Conservation (phyloP, 2,329 filamentous ascomycete genomes). For the Cercospora brassicicola region DNA sequence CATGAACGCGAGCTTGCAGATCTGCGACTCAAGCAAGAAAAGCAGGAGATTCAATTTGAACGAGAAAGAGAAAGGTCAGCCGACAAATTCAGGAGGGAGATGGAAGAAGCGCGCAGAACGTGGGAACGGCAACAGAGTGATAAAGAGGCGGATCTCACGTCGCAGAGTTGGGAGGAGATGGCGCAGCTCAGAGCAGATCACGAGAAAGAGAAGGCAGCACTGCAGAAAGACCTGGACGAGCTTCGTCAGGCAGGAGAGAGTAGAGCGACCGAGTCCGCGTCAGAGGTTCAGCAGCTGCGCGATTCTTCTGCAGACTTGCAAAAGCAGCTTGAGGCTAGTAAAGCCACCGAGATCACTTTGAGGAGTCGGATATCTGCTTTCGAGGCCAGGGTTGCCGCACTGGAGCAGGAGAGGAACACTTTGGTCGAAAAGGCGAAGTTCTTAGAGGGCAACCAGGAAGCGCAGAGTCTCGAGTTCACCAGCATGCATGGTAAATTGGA, state of each 20-base stretch:
- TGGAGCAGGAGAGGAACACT: slow-evolving; percentile 74
- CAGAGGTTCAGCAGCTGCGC: slow-evolving; percentile 47
- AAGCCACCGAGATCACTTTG: slow-evolving; percentile 58
- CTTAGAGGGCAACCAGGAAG: slow-evolving; percentile 83
- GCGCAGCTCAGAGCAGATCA: slow-evolving; percentile 64
- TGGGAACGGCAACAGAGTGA: slow-evolving; percentile 48
- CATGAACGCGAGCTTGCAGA: slow-evolving; percentile 34
- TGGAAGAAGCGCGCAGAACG: slow-evolving; percentile 47
- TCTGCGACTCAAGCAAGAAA: slow-evolving; percentile 32
- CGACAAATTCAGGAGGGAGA: slow-evolving; percentile 57
- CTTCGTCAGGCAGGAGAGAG: slow-evolving; percentile 56
- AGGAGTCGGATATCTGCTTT: slow-evolving; percentile 54
- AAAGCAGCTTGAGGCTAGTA: slow-evolving; percentile 51
- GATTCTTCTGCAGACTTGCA: slow-evolving; percentile 30
- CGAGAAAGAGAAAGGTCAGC: slow-evolving; percentile 54
- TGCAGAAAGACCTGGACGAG: slow-evolving; percentile 52
- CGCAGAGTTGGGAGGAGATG: slow-evolving; percentile 67
- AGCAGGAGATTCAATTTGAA: slow-evolving; percentile 31
- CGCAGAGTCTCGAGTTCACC: slow-evolving; percentile 82
- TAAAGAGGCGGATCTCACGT: slow-evolving; percentile 60
- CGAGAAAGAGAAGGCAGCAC: slow-evolving; percentile 66
- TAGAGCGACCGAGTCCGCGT: slow-evolving; percentile 54
- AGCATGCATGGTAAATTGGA: slow-evolving; percentile 77
- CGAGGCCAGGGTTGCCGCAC: slow-evolving; percentile 56
- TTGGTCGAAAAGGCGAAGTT: slow-evolving; percentile 83